phyloP scores from a whole-genome alignment of 495 filamentous ascomycete species.

The Corynascus novoguineensis region DNA sequence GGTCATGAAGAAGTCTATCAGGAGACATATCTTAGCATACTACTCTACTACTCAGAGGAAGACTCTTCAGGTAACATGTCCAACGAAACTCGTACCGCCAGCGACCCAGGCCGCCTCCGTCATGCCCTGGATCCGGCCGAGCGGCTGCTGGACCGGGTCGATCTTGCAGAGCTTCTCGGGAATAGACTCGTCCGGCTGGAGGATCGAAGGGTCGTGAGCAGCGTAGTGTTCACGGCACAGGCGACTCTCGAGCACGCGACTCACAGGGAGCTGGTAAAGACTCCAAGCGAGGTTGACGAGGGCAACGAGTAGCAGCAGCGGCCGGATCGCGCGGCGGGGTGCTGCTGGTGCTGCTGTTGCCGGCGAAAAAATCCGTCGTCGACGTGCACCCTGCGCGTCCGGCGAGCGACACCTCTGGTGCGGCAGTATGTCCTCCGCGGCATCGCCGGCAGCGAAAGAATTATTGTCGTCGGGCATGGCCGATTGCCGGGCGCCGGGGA shows the following conservation, averaged over 20 bases:
- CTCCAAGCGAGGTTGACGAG: conserved; percentile 41
- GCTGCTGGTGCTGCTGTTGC: neutral
- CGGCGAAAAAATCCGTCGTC: no score
- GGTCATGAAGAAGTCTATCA: conserved; percentile 43
- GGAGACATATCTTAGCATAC: conserved; percentile 6
- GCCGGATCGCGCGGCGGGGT: conserved; percentile 20
- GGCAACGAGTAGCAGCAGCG: conserved; percentile 36
- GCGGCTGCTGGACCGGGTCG: conserved; percentile 38
- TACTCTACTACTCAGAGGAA: no score
- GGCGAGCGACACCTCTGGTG: neutral
- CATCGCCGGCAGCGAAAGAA: neutral
- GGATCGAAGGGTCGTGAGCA: conserved; percentile 30
- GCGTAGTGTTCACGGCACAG: conserved; percentile 44
- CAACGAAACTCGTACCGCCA: conserved; percentile 30
- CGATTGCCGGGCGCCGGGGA: neutral
- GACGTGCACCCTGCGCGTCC: no score
- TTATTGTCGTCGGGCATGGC: neutral
- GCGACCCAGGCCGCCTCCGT: conserved; percentile 43
- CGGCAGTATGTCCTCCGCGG: neutral
- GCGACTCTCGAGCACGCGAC: conserved; percentile 43
- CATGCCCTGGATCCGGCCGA: conserved; percentile 41
- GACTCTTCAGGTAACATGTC: neutral
- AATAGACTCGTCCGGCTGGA: conserved; percentile 32
- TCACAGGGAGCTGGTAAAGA: conserved; percentile 44
- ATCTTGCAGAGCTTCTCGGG: conserved; percentile 45